phyloP scores from a whole-genome alignment of 75 land plant genomes.

The Cupressus sempervirens region DNA sequence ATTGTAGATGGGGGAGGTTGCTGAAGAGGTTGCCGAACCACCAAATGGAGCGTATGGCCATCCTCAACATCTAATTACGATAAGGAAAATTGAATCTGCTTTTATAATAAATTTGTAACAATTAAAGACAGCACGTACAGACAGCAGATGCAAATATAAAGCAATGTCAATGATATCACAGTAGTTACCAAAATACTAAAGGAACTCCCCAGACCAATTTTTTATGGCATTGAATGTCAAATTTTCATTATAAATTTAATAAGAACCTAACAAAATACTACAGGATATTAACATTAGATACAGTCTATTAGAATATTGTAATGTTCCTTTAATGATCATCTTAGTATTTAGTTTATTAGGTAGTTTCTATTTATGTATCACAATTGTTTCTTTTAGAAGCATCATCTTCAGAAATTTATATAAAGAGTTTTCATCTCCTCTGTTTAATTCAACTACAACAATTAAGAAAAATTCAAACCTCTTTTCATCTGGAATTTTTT shows the following conservation, averaged over 20 bases:
- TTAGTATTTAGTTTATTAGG: too few species aligned
- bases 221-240: not conserved
- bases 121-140: not conserved
- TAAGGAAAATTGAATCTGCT: not conserved
- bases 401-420: too few species aligned
- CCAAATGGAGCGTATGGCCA: conserved; percentile 97
- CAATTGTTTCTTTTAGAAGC: too few species aligned
- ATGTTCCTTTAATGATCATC: too few species aligned
- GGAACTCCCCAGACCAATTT: not conserved
- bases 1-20: conserved; percentile 25
- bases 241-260: not conserved
- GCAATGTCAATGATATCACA: not conserved
- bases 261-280: not conserved
- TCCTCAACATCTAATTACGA: conserved; percentile 82
- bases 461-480: too few species aligned
- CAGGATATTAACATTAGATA: not conserved
- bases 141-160: not conserved
- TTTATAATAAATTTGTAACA: not conserved
- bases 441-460: too few species aligned
- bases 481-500: too few species aligned
- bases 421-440: too few species aligned
- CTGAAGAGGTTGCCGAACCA: conserved; percentile 66
- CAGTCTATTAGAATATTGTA: too few species aligned
- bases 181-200: not conserved
- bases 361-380: too few species aligned